Evolutionary conservation across 2,329 filamentous ascomycete genomes (phyloP).

Genomic region (Emergomyces orientalis): DNA sequence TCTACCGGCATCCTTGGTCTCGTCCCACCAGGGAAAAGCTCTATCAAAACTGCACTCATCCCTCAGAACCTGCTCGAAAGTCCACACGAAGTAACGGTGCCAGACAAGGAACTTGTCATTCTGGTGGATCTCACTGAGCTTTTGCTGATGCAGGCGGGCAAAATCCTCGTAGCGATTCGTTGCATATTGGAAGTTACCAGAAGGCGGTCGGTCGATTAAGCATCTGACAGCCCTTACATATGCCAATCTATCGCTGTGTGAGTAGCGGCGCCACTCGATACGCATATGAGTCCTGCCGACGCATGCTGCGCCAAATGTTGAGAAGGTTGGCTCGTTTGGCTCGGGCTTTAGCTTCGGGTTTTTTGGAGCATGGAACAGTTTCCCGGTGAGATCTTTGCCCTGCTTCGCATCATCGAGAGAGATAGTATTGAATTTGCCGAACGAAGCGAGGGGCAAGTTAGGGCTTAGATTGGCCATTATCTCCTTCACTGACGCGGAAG

Average conservation of each 20-base stretch:
- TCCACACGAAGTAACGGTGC: slow-evolving; percentile 13
- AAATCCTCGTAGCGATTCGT: slow-evolving; percentile 8
- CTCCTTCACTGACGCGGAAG: not conserved
- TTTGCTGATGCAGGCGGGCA: slow-evolving; percentile 6
- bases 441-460: slow-evolving; percentile 20
- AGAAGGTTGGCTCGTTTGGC: not conserved
- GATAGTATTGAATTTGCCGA: slow-evolving; percentile 27
- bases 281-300: not conserved
- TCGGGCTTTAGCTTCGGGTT: not conserved
- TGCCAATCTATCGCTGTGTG: slow-evolving; percentile 1
- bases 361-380: not conserved
- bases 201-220: slow-evolving; percentile 2
- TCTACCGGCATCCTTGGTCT: slow-evolving; percentile 8
- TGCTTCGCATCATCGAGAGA: slow-evolving; percentile 29
- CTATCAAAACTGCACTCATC: slow-evolving; percentile 14
- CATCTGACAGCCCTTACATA: slow-evolving; percentile 3
- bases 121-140: not conserved
- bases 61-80: slow-evolving; percentile 15
- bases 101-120: slow-evolving; percentile 7
- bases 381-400: slow-evolving; percentile 4
- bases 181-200: not conserved
- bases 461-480: not conserved
- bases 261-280: slow-evolving; percentile 3
- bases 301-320: not conserved
- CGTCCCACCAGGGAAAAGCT: slow-evolving; percentile 8